Conservation (phyloP, 257 asterid genomes). For the Gentiana straminea region DNA sequence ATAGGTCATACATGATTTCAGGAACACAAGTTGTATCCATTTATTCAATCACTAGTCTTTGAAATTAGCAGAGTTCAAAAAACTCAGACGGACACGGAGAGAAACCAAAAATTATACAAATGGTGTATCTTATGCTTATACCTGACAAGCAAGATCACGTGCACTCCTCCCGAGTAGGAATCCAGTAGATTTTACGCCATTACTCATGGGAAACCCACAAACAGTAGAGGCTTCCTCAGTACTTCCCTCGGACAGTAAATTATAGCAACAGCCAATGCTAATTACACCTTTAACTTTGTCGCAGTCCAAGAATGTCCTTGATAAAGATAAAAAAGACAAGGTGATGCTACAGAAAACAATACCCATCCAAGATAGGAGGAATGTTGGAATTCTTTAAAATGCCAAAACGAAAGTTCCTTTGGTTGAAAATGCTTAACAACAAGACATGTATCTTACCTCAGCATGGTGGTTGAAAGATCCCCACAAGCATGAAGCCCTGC, state of each 20-base stretch:
- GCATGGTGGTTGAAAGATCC: slow-evolving; percentile 91
- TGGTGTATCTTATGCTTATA: slow-evolving; percentile 8
- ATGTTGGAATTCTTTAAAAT: too few relatives aligned
- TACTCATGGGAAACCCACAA: slow-evolving; percentile 78
- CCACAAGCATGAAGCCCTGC: slow-evolving; percentile 99
- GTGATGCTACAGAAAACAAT: too few relatives aligned
- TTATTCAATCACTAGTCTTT: too few relatives aligned
- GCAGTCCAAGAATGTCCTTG: slow-evolving; percentile 73
- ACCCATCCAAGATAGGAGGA: too few relatives aligned
- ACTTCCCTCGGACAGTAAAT: slow-evolving; percentile 65
- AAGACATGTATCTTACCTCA: slow-evolving; percentile 44
- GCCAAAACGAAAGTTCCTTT: too few relatives aligned
- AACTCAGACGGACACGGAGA: too few relatives aligned
- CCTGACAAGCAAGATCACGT: slow-evolving; percentile 97
- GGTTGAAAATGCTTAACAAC: too few relatives aligned
- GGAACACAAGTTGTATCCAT: too few relatives aligned
- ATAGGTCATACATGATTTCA: too few relatives aligned
- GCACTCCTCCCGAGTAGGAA: slow-evolving; percentile 52
- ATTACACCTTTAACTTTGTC: slow-evolving; percentile 61
- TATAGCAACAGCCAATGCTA: slow-evolving; percentile 94
- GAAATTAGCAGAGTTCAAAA: too few relatives aligned
- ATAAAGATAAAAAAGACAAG: slow-evolving; percentile 4
- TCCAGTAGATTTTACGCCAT: slow-evolving; percentile 50
- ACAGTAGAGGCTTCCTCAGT: slow-evolving; percentile 19
- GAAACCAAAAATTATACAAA: too few relatives aligned